phyloP scores from a whole-genome alignment of 139 green algal genomes.

The Chlorella sorokiniana region DNA sequence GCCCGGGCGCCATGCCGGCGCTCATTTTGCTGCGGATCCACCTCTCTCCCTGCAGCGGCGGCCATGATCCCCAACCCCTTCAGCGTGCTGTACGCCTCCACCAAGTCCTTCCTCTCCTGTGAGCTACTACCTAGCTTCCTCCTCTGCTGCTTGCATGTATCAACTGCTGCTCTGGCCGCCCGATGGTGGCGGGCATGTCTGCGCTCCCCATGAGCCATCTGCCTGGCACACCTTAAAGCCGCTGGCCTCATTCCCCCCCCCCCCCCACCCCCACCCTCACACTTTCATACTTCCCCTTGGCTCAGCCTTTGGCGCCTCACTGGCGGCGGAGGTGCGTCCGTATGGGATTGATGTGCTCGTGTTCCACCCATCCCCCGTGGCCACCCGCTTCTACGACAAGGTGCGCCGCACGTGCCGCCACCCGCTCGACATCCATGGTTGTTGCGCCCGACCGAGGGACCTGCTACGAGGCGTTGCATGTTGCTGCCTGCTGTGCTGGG shows the following conservation, averaged over 20 bases:
- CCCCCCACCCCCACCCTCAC: too few relatives aligned
- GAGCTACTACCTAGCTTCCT: neutral
- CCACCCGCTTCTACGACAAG: conserved; percentile 74
- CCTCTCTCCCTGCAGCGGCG: conserved; percentile 63
- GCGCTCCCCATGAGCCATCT: neutral
- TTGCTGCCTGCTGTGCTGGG: too few relatives aligned
- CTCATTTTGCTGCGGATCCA: neutral
- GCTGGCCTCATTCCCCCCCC: too few relatives aligned
- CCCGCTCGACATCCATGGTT: conserved; percentile 1
- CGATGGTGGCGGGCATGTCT: too few relatives aligned
- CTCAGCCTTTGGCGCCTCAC: conserved; percentile 80
- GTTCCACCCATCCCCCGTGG: conserved; percentile 93
- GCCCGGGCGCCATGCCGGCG: too few relatives aligned
- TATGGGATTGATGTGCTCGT: conserved; percentile 94
- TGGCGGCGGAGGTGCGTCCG: conserved; percentile 79
- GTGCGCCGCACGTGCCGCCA: neutral
- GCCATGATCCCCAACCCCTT: conserved; percentile 86
- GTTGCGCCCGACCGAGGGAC: neutral
- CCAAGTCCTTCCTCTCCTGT: conserved; percentile 86
- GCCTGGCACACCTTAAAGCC: neutral
- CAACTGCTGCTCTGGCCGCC: neutral
- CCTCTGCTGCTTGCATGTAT: neutral
- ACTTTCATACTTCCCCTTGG: too few relatives aligned
- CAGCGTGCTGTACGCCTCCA: conserved; percentile 81
- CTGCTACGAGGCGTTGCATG: neutral